Percentiles rank a stretch among this genome's conserved stretches.
Conservation (phyloP, 805 yeast species). For the Wickerhamomyces rabaulensis region DNA sequence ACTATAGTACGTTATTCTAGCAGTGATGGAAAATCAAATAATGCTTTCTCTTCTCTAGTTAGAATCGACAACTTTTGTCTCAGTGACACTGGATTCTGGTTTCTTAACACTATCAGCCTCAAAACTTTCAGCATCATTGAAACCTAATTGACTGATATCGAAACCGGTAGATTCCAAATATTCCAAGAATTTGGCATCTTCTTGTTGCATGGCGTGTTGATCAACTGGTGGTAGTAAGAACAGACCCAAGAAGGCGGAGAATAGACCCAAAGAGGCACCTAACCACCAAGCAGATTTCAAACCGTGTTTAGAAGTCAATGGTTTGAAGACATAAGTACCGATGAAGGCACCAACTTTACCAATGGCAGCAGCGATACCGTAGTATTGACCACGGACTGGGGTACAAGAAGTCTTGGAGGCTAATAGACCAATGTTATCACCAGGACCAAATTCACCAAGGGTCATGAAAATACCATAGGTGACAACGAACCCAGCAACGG, state of each 20-base stretch:
- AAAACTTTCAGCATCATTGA: conserved; percentile 4
- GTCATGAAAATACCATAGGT: conserved; percentile 85
- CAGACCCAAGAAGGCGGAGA: conserved; percentile 64
- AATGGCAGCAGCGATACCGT: conserved; percentile 85
- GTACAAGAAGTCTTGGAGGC: conserved; percentile 86
- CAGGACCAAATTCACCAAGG: conserved; percentile 92
- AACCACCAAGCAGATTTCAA: conserved; percentile 77
- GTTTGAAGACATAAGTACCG: conserved; percentile 86
- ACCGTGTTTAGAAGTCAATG: conserved; percentile 62
- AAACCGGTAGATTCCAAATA: conserved; percentile 67
- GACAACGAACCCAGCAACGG: conserved; percentile 76
- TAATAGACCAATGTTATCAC: conserved; percentile 83
- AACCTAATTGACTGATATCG: conserved; percentile 57
- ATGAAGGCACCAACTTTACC: conserved; percentile 93
- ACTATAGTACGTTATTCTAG: too few species aligned
- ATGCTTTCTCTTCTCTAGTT: too few species aligned
- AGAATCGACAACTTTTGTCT: not conserved
- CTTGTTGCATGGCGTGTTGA: conserved; percentile 75
- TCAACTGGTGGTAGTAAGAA: conserved; percentile 76
- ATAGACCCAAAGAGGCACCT: conserved; percentile 68
- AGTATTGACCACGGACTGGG: conserved; percentile 84
- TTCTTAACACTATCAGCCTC: not conserved
- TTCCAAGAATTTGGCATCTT: conserved; percentile 65
- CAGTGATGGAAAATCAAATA: too few species aligned
- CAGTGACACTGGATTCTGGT: not conserved